Evolutionary conservation across 176 grass and related monocot genomes (phyloP).

Genomic region (Metroxylon sagu): DNA sequence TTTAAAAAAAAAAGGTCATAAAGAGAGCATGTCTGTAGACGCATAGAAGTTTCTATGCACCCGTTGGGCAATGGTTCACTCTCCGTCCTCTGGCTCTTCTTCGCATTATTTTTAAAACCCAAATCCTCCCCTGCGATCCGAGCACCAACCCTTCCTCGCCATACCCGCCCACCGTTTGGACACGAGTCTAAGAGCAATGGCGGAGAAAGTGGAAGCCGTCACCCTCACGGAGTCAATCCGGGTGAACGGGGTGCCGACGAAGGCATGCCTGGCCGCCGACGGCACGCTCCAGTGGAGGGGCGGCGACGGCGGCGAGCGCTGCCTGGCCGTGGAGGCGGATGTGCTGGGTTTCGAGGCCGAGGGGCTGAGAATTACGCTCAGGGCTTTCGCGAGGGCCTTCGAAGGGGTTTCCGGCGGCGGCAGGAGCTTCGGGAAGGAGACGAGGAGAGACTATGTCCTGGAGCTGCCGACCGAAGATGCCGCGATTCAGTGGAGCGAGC

Average conservation of each 20-base stretch:
- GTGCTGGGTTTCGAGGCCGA: constrained; percentile 7
- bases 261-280: constrained; percentile 2
- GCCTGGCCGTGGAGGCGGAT: constrained; percentile 6
- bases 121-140: no score
- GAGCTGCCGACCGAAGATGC: constrained; percentile 13
- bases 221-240: constrained; percentile 2
- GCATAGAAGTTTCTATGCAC: no score
- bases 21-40: no score
- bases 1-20: no score
- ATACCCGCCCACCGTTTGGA: no score
- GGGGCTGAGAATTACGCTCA: not conserved
- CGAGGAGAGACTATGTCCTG: constrained; percentile 21
- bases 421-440: not conserved
- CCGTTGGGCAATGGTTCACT: no score
- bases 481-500: constrained; percentile 7
- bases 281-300: constrained; percentile 10
- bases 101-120: no score
- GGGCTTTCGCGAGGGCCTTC: not conserved
- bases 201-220: not conserved
- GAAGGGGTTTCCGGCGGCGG: not conserved
- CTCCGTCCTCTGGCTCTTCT: no score
- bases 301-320: constrained; percentile 10
- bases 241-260: not conserved
- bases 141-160: no score
- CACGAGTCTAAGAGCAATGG: no score